Conservation (phyloP, 768 basidiomycete genomes). For the Termitomyces sp. region DNA sequence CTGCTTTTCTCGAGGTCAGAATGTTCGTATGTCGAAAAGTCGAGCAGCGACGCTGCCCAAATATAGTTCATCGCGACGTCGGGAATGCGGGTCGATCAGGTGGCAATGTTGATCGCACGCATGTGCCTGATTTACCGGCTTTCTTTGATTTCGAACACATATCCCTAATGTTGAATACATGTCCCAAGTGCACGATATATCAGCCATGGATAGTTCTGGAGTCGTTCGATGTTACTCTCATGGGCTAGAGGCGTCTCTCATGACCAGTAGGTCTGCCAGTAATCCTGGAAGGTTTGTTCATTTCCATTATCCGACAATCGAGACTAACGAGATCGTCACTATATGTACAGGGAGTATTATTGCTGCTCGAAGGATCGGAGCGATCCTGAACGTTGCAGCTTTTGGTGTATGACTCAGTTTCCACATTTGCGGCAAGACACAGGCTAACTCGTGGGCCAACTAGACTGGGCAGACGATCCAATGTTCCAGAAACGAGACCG, state of each 20-base stretch:
- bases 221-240: conserved; percentile 32
- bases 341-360: conserved; percentile 32
- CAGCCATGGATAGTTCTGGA: conserved; percentile 24
- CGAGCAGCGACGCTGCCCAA: too few species aligned
- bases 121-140: too few species aligned
- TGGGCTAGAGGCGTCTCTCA: conserved; percentile 16
- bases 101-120: too few species aligned
- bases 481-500: neutral
- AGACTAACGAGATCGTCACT: neutral
- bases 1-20: too few species aligned
- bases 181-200: conserved; percentile 16
- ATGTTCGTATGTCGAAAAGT: too few species aligned
- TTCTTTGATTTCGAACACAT: too few species aligned
- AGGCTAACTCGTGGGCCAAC: neutral
- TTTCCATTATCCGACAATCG: neutral
- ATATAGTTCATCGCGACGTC: too few species aligned
- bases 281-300: conserved; percentile 35
- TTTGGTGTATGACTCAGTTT: conserved; percentile 30
- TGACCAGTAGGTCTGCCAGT: conserved; percentile 23
- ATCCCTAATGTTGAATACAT: neutral
- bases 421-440: neutral
- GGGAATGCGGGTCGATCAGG: too few species aligned
- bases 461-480: conserved; percentile 18
- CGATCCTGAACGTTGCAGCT: conserved; percentile 26
- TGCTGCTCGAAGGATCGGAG: conserved; percentile 25